phyloP scores from a whole-genome alignment of 2,329 filamentous ascomycete genomes.

The Helotiales sp. region DNA sequence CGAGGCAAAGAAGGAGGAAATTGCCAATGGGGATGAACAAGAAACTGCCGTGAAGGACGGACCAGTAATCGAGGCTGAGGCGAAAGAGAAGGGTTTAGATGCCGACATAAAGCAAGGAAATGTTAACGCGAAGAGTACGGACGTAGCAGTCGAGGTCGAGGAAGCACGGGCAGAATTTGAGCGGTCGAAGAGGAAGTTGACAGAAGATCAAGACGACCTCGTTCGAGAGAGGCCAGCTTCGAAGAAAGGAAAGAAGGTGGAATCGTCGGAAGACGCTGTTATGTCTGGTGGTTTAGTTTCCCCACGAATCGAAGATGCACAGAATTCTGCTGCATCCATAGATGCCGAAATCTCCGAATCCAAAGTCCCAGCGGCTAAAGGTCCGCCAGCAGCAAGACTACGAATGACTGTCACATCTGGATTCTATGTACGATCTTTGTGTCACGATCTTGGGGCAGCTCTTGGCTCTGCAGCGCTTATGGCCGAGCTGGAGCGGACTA shows the following conservation, averaged over 20 bases:
- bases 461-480: constrained; percentile 82
- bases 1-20: neutral
- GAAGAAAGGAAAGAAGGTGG: constrained; percentile 24
- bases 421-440: constrained; percentile 94
- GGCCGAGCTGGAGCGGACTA: constrained; percentile 76
- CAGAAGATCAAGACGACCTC: constrained; percentile 33
- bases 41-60: neutral
- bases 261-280: constrained; percentile 19
- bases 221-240: constrained; percentile 29
- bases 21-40: neutral
- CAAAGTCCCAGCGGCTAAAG: constrained; percentile 41
- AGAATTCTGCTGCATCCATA: constrained; percentile 22
- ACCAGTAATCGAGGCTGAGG: neutral
- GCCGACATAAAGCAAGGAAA: neutral
- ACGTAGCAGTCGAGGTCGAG: neutral
- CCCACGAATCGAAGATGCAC: neutral
- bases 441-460: constrained; percentile 85
- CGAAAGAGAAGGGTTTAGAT: neutral
- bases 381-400: constrained; percentile 76
- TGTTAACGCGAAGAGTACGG: neutral
- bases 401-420: constrained; percentile 92
- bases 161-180: constrained; percentile 39
- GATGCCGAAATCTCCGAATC: constrained; percentile 20
- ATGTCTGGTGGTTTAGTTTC: constrained; percentile 34
- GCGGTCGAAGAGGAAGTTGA: constrained; percentile 33